Evolutionary conservation across 345 rosid species (phyloP).

Genomic region (Excoecaria agallocha): DNA sequence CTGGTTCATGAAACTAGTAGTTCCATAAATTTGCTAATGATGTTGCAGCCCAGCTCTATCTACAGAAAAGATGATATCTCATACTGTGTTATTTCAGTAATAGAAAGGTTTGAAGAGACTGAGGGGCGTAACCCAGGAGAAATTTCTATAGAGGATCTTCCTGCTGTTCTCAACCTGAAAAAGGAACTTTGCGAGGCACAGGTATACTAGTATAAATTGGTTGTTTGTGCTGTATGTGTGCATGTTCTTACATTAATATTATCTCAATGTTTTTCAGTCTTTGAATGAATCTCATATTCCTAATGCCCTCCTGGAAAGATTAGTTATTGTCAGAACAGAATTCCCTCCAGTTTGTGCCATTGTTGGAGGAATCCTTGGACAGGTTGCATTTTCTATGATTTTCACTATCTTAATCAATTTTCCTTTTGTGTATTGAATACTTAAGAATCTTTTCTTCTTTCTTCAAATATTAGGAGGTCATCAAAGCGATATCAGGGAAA

Average conservation of each 20-base stretch:
- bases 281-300: conserved; percentile 59
- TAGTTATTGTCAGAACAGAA: conserved; percentile 46
- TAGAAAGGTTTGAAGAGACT: conserved; percentile 71
- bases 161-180: conserved; percentile 54
- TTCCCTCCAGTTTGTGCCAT: conserved; percentile 92
- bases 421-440: not conserved
- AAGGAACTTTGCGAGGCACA: conserved; percentile 69
- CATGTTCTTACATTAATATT: conserved; percentile 5
- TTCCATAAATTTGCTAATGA: not conserved
- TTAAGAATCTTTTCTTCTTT: conserved; percentile 1
- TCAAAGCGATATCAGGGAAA: conserved; percentile 84
- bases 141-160: conserved; percentile 52
- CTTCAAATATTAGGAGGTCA: conserved; percentile 65
- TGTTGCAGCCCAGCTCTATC: not conserved
- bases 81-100: conserved; percentile 43
- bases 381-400: conserved; percentile 45
- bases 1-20: not conserved
- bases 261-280: conserved; percentile 37
- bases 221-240: not conserved
- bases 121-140: conserved; percentile 57
- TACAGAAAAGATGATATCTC: not conserved
- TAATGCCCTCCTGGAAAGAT: conserved; percentile 64
- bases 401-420: not conserved
- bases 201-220: conserved; percentile 34
- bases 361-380: conserved; percentile 88